Conservation (phyloP, 1,284 basidiomycete species). For the Microbotryum saponariae region DNA sequence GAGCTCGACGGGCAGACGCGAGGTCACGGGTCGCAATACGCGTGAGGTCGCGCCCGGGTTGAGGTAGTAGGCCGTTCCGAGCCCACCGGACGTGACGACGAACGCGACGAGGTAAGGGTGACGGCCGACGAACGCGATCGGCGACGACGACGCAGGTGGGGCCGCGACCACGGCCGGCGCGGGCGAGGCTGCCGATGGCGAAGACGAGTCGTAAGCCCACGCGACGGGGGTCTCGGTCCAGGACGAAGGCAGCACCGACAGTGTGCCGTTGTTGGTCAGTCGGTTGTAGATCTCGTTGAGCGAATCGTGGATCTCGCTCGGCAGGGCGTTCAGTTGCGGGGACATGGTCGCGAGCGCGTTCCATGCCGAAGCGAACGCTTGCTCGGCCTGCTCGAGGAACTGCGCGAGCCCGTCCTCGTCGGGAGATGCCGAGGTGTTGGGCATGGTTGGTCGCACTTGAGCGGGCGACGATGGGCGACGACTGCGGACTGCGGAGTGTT, state of each 20-base stretch:
- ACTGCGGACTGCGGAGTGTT: too few species aligned
- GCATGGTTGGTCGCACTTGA: too few species aligned
- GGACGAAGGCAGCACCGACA: conserved; percentile 6
- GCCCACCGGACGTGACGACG: conserved; percentile 1
- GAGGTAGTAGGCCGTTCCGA: conserved; percentile 12
- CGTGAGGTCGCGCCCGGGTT: not conserved
- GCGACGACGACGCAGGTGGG: not conserved
- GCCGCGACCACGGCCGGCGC: not conserved
- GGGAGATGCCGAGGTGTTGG: too few species aligned
- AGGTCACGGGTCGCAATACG: conserved; percentile 4
- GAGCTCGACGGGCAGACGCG: not conserved
- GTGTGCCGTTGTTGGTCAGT: conserved; percentile 23
- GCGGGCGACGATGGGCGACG: too few species aligned
- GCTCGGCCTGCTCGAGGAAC: too few species aligned
- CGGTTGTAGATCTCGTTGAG: conserved; percentile 10
- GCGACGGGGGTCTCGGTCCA: conserved; percentile 3
- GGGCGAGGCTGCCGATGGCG: not conserved
- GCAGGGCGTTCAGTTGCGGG: conserved; percentile 15
- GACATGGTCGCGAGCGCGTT: conserved; percentile 4
- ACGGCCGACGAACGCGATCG: not conserved
- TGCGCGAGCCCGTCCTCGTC: too few species aligned
- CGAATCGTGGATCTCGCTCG: conserved; percentile 7
- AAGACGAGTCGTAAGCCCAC: conserved; percentile 2
- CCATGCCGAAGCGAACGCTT: too few species aligned
- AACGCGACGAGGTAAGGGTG: conserved; percentile 3